phyloP scores from a whole-genome alignment of 2,329 filamentous ascomycete species.

The Exophiala spinifera region DNA sequence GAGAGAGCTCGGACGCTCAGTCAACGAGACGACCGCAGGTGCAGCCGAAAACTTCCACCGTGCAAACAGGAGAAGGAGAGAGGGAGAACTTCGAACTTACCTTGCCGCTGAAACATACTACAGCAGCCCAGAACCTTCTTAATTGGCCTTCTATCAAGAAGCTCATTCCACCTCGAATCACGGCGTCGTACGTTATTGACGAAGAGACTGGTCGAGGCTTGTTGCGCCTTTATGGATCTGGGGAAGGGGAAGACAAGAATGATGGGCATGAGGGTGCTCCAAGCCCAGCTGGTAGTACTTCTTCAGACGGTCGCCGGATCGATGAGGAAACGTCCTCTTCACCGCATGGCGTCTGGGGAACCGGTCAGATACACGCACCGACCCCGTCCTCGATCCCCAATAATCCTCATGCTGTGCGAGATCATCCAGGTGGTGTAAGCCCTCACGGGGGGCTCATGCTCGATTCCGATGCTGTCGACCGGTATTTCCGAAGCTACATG shows the following conservation, averaged over 20 bases:
- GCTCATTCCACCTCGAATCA: slow-evolving; percentile 53
- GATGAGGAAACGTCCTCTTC: slow-evolving; percentile 38
- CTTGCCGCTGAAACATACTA: slow-evolving; percentile 83
- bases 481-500: slow-evolving; percentile 55
- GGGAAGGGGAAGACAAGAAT: slow-evolving; percentile 66
- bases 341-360: slow-evolving; percentile 53
- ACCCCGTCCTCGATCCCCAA: slow-evolving; percentile 21
- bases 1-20: slow-evolving; percentile 28
- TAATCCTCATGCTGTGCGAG: slow-evolving; percentile 24
- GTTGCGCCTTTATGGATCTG: slow-evolving; percentile 72
- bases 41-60: slow-evolving; percentile 15
- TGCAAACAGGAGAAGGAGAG: slow-evolving; percentile 44
- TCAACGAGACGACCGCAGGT: slow-evolving; percentile 4
- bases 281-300: slow-evolving; percentile 41
- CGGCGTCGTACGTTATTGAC: slow-evolving; percentile 64
- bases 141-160: slow-evolving; percentile 66
- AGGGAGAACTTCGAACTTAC: slow-evolving; percentile 56
- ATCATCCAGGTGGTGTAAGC: slow-evolving; percentile 50
- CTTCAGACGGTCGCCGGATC: slow-evolving; percentile 27
- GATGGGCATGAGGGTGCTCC: slow-evolving; percentile 43
- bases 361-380: slow-evolving; percentile 38
- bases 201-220: slow-evolving; percentile 71
- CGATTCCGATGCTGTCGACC: slow-evolving; percentile 49
- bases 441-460: slow-evolving; percentile 52
- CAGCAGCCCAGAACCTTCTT: slow-evolving; percentile 78